A percentile compares a stretch with the other conserved stretches of the same genome.
phyloP scores from a whole-genome alignment of 2,329 filamentous ascomycete genomes.

The Trichoderma sp. region DNA sequence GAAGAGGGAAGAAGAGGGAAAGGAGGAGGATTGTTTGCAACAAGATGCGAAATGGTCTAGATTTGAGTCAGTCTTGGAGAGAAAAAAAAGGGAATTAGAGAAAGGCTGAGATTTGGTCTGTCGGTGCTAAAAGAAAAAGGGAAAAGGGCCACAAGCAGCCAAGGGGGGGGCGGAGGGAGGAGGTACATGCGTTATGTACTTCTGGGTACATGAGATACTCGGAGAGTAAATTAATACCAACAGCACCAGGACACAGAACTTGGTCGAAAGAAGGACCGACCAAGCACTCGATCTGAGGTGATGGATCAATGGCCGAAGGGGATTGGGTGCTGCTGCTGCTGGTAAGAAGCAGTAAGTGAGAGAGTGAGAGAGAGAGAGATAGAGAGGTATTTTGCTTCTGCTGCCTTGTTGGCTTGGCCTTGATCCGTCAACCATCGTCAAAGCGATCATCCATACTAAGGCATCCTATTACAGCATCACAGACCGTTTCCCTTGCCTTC shows the following conservation, averaged over 20 bases:
- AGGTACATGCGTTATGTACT: not conserved
- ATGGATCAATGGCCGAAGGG: too few species aligned
- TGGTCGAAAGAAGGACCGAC: not conserved
- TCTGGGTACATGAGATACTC: too few species aligned
- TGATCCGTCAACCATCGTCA: too few species aligned
- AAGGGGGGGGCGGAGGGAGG: constrained; percentile 18
- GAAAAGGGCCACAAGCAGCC: constrained; percentile 23
- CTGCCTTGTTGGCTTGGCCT: not conserved
- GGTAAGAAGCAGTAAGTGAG: too few species aligned
- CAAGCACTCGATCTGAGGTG: not conserved
- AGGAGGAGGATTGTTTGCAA: not conserved
- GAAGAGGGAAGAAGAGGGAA: not conserved
- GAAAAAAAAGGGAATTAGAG: constrained; percentile 29
- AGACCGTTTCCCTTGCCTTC: not conserved
- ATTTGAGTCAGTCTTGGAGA: not conserved
- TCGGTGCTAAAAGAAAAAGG: constrained; percentile 19
- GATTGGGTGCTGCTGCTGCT: too few species aligned
- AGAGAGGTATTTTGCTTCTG: too few species aligned
- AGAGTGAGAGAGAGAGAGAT: too few species aligned
- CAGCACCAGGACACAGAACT: not conserved
- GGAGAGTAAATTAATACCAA: too few species aligned
- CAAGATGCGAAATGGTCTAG: not conserved
- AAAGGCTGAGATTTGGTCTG: constrained; percentile 17
- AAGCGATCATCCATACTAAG: too few species aligned
- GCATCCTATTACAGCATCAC: too few species aligned